Conservation (phyloP, 805 yeast species). For the Starmerella geochares region DNA sequence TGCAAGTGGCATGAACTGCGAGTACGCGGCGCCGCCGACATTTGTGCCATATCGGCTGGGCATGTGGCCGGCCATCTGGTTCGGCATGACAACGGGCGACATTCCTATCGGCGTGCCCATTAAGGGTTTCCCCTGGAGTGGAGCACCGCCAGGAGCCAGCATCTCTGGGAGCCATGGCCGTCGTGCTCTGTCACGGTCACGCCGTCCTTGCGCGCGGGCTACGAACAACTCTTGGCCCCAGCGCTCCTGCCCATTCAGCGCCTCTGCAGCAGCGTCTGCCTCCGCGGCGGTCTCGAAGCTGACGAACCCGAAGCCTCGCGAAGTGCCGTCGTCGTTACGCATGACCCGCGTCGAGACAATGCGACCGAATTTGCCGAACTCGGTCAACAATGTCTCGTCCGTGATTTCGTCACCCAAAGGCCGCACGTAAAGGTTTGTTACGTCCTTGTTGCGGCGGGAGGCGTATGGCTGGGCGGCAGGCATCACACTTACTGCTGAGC, state of each 20-base stretch:
- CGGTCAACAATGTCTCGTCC: constrained; percentile 42
- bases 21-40: neutral
- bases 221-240: constrained; percentile 48
- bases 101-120: neutral
- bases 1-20: neutral
- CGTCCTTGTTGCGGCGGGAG: constrained; percentile 4
- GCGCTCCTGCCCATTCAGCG: constrained; percentile 47
- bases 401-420: constrained; percentile 47
- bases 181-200: constrained; percentile 1
- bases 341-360: constrained; percentile 48
- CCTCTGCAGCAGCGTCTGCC: constrained; percentile 60
- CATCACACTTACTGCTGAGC: constrained; percentile 34
- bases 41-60: neutral
- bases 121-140: neutral
- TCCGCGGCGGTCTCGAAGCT: constrained; percentile 56
- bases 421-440: constrained; percentile 57
- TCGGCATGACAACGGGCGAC: neutral
- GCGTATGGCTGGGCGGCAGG: constrained; percentile 35
- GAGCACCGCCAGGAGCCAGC: neutral
- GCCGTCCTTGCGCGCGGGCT: constrained; percentile 58
- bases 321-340: constrained; percentile 41
- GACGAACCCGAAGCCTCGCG: constrained; percentile 75
- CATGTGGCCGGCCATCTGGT: neutral
- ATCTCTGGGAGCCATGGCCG: constrained; percentile 1
- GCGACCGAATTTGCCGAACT: constrained; percentile 41